Percentiles rank a stretch among this genome's conserved stretches.
These are phyloP conservation scores for Wickerhamomyces ciferrii DNA, from an alignment of 805 yeast genomes.

Conservation along the genomic window DNA sequence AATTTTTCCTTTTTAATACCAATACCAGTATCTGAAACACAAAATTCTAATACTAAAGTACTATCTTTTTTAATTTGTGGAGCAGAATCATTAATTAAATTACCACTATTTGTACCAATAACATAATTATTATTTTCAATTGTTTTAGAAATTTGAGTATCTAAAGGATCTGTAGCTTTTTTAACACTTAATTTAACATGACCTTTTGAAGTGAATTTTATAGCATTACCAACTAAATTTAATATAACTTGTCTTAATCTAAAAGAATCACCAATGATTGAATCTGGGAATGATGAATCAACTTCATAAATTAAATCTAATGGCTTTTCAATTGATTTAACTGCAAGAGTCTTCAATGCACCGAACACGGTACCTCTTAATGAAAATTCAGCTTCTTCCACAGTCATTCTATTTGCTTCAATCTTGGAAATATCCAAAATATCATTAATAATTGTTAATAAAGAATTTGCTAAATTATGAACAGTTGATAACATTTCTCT, in stretches of 20 bases:
- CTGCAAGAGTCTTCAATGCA: slow-evolving; percentile 78
- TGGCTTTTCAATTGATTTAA: slow-evolving; percentile 78
- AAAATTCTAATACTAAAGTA: slow-evolving; percentile 60
- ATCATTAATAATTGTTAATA: slow-evolving; percentile 78
- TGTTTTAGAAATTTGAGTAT: slow-evolving; percentile 34
- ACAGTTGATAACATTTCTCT: slow-evolving; percentile 84
- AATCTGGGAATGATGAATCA: slow-evolving; percentile 79
- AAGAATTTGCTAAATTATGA: slow-evolving; percentile 75
- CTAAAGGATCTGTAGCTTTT: slow-evolving; percentile 41
- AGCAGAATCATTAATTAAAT: slow-evolving; percentile 36
- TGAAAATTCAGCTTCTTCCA: slow-evolving; percentile 77
- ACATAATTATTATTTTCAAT: slow-evolving; percentile 24
- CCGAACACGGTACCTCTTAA: slow-evolving; percentile 81
- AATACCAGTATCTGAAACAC: slow-evolving; percentile 88
- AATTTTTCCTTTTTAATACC: slow-evolving; percentile 81
- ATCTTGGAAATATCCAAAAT: slow-evolving; percentile 83
- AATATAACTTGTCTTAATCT: slow-evolving; percentile 76
- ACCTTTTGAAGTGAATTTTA: slow-evolving; percentile 74
- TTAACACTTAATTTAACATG: slow-evolving; percentile 71
- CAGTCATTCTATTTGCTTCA: slow-evolving; percentile 86
- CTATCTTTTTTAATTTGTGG: slow-evolving; percentile 16
- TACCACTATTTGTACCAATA: slow-evolving; percentile 66
- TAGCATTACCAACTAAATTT: slow-evolving; percentile 79
- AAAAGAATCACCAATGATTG: slow-evolving; percentile 78
- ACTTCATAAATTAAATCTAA: slow-evolving; percentile 71